phyloP scores from a whole-genome alignment of 2,329 filamentous ascomycete species.

The Pleurostoma richardsiae region DNA sequence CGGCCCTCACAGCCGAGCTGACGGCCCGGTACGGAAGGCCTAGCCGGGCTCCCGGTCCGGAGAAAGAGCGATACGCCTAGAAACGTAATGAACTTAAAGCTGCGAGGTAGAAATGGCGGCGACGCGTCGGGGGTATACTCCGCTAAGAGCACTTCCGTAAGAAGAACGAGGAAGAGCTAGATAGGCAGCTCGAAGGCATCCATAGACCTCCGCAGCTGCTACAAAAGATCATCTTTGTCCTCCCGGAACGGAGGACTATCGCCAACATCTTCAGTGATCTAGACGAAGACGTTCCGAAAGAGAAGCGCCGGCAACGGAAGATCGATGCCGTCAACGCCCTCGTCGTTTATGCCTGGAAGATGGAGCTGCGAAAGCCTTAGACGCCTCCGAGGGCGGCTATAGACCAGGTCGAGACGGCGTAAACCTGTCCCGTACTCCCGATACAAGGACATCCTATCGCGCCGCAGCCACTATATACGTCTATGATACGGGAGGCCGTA shows the following conservation, averaged over 20 bases:
- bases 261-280: background rate
- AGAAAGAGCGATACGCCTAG: background rate
- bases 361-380: background rate
- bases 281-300: background rate
- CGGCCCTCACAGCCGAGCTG: background rate
- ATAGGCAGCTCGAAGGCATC: background rate
- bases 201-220: background rate
- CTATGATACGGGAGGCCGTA: background rate
- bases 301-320: background rate
- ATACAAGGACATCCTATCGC: background rate
- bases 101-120: background rate
- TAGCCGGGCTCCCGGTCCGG: background rate
- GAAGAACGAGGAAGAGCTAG: background rate
- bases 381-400: background rate
- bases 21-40: background rate
- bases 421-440: background rate
- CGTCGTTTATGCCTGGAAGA: constrained; percentile 1
- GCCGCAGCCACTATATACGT: background rate
- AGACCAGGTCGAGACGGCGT: background rate
- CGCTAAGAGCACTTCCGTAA: background rate
- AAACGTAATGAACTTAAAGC: background rate
- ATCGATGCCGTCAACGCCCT: background rate
- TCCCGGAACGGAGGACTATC: background rate
- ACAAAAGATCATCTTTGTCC: background rate
- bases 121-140: background rate